These are phyloP conservation scores for Phytophthora cajani DNA, from an alignment of 352 stramenopile genomes.

Conservation along the genomic window DNA sequence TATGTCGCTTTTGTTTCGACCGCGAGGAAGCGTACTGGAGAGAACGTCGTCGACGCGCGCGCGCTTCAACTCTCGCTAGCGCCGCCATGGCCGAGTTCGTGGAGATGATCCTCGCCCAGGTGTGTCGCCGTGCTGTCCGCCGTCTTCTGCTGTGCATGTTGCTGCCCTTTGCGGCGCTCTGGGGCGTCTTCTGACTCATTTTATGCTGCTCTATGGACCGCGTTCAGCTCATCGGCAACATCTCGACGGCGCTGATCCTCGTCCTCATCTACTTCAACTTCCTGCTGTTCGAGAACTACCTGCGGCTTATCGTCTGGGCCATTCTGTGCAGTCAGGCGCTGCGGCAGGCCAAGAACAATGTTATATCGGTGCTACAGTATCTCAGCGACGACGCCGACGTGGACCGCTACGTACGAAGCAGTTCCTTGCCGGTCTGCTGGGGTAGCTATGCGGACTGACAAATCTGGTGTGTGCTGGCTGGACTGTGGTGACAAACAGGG, in stretches of 20 bases:
- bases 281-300: conserved; percentile 89
- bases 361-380: conserved; percentile 82
- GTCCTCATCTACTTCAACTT: conserved; percentile 92
- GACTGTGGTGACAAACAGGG: conserved; percentile 40
- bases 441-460: conserved; percentile 5
- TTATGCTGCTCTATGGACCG: background rate
- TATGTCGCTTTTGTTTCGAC: background rate
- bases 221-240: conserved; percentile 84
- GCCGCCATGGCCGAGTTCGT: conserved; percentile 78
- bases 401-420: conserved; percentile 65
- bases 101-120: conserved; percentile 86
- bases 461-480: conserved; percentile 2
- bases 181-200: background rate
- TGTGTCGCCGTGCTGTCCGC: conserved; percentile 24
- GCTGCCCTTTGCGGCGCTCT: background rate
- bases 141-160: conserved; percentile 1
- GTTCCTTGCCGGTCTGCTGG: background rate
- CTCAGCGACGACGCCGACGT: conserved; percentile 86
- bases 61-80: conserved; percentile 1
- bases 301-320: conserved; percentile 87
- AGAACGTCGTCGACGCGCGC: background rate
- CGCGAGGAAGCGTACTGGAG: background rate
- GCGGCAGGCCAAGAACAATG: conserved; percentile 86
- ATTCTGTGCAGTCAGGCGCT: conserved; percentile 88
- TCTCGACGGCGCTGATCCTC: conserved; percentile 86